Percentiles rank a stretch among this genome's conserved stretches.
phyloP scores from a whole-genome alignment of 352 stramenopile genomes.

The Discostella stelligera region DNA sequence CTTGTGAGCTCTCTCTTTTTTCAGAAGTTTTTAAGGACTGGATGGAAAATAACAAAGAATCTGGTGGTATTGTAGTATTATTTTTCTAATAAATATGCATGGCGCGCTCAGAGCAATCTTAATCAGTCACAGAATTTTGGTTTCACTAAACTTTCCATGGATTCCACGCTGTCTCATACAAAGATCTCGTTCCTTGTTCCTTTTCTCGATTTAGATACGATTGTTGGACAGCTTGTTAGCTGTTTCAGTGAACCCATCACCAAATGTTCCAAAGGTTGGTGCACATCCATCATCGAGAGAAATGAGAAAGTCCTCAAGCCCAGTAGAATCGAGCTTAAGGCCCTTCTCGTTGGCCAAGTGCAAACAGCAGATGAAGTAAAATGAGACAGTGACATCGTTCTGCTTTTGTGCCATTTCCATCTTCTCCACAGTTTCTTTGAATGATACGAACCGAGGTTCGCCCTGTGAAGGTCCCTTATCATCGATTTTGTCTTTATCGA shows the following conservation, averaged over 20 bases:
- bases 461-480: conserved; percentile 8
- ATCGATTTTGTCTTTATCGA: conserved; percentile 38
- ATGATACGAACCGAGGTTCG: conserved; percentile 77
- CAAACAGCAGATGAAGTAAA: conserved; percentile 99
- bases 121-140: too few species aligned
- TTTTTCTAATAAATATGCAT: too few species aligned
- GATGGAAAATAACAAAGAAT: too few species aligned
- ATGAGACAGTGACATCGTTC: conserved; percentile 92
- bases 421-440: conserved; percentile 89
- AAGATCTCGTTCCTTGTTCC: too few species aligned
- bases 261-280: conserved; percentile 28
- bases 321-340: conserved; percentile 82
- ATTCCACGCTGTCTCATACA: too few species aligned
- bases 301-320: conserved; percentile 81
- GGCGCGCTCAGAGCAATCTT: too few species aligned
- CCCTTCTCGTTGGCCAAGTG: conserved; percentile 98
- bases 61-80: too few species aligned
- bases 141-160: too few species aligned
- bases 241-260: conserved; percentile 15
- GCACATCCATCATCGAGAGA: conserved; percentile 47
- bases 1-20: too few species aligned
- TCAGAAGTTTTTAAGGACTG: too few species aligned
- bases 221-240: conserved; percentile 10
- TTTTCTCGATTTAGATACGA: too few species aligned
- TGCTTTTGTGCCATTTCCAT: conserved; percentile 89